Conservation (phyloP, 306 rosid species). For the Quercus wislizeni region DNA sequence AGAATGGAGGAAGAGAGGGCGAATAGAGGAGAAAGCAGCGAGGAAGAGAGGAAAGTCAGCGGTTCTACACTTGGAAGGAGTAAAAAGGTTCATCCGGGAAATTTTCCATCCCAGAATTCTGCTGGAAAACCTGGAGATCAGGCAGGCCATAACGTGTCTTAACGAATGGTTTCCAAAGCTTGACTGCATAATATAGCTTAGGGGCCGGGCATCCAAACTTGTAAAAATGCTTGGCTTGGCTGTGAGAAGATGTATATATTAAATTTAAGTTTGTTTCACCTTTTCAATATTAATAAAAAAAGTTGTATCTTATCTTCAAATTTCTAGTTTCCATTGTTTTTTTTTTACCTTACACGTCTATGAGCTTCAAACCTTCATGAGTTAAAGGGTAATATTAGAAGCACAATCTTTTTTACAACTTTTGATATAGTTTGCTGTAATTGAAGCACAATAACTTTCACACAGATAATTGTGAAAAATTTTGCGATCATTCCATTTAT, state of each 20-base stretch:
- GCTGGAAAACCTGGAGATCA: not conserved
- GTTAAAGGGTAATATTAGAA: no score
- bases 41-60: not conserved
- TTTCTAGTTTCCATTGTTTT: not conserved
- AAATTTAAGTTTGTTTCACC: not conserved
- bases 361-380: not conserved
- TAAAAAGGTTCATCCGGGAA: slow-evolving; percentile 27
- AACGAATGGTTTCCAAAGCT: not conserved
- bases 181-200: not conserved
- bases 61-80: slow-evolving; percentile 3
- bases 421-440: no score
- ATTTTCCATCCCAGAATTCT: not conserved
- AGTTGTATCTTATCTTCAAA: no score
- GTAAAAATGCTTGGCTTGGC: not conserved
- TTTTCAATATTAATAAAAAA: not conserved
- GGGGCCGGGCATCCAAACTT: not conserved
- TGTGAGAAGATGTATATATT: not conserved
- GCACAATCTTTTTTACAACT: no score
- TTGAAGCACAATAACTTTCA: no score
- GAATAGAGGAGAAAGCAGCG: not conserved
- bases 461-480: no score
- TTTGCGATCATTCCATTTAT: no score
- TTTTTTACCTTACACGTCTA: not conserved
- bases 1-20: slow-evolving; percentile 30
- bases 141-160: not conserved